A percentile compares a stretch with the other conserved stretches of the same genome.
These are phyloP conservation scores for Umbelopsis sp. DNA, from an alignment of 192 early-diverging fungal genomes.

Conservation along the genomic window DNA sequence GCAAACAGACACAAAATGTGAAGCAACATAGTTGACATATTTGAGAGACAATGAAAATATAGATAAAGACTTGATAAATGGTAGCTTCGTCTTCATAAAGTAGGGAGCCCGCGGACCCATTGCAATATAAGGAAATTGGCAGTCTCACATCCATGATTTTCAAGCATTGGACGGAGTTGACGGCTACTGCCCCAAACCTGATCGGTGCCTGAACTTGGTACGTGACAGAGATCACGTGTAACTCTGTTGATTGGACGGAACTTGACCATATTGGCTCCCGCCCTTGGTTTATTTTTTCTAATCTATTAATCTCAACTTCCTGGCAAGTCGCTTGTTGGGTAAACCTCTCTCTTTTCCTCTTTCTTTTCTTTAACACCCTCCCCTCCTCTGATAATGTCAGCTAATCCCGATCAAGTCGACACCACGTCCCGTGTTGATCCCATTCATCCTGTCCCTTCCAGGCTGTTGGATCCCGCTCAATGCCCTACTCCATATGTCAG, in stretches of 20 bases:
- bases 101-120: background rate
- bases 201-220: background rate
- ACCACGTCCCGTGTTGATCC: slow-evolving; percentile 1
- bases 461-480: slow-evolving; percentile 58
- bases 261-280: background rate
- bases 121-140: background rate
- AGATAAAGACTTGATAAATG: background rate
- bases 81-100: background rate
- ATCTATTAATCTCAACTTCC: background rate
- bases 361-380: background rate
- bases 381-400: background rate
- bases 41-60: slow-evolving; percentile 9
- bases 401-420: slow-evolving; percentile 27
- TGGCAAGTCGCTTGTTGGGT: background rate
- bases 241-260: background rate
- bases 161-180: background rate
- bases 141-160: background rate
- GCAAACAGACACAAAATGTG: background rate
- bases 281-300: slow-evolving; percentile 6
- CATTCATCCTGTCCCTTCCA: slow-evolving; percentile 58
- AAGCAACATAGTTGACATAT: slow-evolving; percentile 1
- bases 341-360: slow-evolving; percentile 5
- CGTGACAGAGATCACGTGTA: background rate
- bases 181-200: background rate
- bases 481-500: slow-evolving; percentile 72